Percentiles rank a stretch among this genome's conserved stretches.
These are phyloP conservation scores for Scutellaria galericulata DNA, from an alignment of 257 asterid species.

Conservation along the genomic window DNA sequence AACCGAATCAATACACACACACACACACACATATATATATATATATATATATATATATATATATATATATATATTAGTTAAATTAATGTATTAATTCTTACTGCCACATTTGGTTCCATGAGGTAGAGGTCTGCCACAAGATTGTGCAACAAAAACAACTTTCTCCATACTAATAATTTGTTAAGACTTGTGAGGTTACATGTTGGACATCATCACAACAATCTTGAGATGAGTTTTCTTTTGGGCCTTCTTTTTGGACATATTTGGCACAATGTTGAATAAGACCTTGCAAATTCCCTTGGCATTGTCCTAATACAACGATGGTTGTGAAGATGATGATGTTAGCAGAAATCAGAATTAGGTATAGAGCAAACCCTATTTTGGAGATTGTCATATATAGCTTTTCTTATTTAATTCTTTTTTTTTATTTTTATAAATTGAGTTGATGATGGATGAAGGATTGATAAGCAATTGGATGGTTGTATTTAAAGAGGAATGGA, in stretches of 20 bases:
- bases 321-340: constrained; percentile 23
- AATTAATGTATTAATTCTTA: constrained; percentile 28
- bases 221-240: constrained; percentile 42
- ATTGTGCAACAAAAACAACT: constrained; percentile 49
- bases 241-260: constrained; percentile 57
- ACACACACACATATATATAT: no score
- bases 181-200: constrained; percentile 48
- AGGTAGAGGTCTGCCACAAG: constrained; percentile 58
- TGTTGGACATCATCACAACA: constrained; percentile 58
- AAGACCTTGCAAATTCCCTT: constrained; percentile 61
- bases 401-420: not conserved
- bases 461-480: not conserved
- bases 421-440: not conserved
- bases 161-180: constrained; percentile 65
- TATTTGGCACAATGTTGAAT: constrained; percentile 54
- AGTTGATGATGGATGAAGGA: not conserved
- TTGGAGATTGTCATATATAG: constrained; percentile 36
- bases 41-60: no score
- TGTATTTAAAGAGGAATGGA: not conserved
- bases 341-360: constrained; percentile 35
- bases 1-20: not conserved
- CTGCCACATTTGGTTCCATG: constrained; percentile 71
- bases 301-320: constrained; percentile 57
- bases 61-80: not conserved
- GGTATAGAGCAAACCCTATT: not conserved